Conservation (phyloP, 768 basidiomycete species). For the Lenzites betulinus region DNA sequence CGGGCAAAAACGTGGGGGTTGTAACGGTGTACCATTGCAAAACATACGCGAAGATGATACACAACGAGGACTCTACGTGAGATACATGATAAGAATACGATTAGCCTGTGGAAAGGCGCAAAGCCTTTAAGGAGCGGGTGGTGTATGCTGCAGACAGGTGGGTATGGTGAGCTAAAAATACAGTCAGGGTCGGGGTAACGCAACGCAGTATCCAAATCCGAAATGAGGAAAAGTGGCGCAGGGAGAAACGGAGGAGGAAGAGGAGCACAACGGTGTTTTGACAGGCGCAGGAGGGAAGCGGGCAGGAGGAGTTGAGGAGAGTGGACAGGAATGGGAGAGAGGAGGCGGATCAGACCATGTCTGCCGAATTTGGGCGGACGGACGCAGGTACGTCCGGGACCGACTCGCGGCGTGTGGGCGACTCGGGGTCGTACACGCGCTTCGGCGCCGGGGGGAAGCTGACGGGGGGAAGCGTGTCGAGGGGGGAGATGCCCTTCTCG, state of each 20-base stretch:
- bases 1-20: neutral
- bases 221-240: constrained; percentile 4
- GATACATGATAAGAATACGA: constrained; percentile 15
- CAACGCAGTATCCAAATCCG: constrained; percentile 6
- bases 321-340: neutral
- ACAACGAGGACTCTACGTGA: constrained; percentile 2
- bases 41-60: neutral
- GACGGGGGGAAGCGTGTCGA: constrained; percentile 12
- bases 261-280: neutral
- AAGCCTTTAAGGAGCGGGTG: constrained; percentile 6
- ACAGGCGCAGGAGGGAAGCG: neutral
- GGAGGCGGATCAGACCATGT: constrained; percentile 17
- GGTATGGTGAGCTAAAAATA: constrained; percentile 18
- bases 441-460: constrained; percentile 18
- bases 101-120: neutral
- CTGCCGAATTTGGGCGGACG: constrained; percentile 17
- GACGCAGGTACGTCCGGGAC: constrained; percentile 21
- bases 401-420: constrained; percentile 10
- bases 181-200: constrained; percentile 5
- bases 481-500: constrained; percentile 16
- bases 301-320: neutral
- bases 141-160: neutral
- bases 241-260: neutral
- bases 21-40: neutral
- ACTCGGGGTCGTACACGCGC: constrained; percentile 18